phyloP scores from a whole-genome alignment of 1,284 basidiomycete genomes.

The Apiotrichum domesticum region DNA sequence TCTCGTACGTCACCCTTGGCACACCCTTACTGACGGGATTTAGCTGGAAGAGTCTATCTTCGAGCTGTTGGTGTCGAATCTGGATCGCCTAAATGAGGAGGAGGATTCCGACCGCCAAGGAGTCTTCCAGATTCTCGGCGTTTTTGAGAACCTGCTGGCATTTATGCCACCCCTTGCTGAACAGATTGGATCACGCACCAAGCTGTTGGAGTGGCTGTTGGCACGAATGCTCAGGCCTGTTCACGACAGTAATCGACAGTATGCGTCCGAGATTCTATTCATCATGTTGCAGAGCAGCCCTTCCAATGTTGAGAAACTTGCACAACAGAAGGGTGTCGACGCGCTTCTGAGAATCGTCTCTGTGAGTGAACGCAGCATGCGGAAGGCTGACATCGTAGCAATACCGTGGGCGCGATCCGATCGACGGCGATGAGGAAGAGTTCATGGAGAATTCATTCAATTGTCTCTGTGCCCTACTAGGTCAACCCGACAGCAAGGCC shows the following conservation, averaged over 20 bases:
- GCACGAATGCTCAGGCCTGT: slow-evolving; percentile 63
- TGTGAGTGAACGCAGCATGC: slow-evolving; percentile 51
- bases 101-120: slow-evolving; percentile 79
- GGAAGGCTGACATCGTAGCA: slow-evolving; percentile 51
- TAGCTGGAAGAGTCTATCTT: slow-evolving; percentile 70
- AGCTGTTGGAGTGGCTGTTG: slow-evolving; percentile 71
- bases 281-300: slow-evolving; percentile 74
- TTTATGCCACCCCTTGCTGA: slow-evolving; percentile 71
- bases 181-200: slow-evolving; percentile 65
- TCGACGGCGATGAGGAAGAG: slow-evolving; percentile 81
- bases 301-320: slow-evolving; percentile 60
- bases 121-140: slow-evolving; percentile 83
- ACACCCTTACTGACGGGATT: not conserved
- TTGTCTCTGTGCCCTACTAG: slow-evolving; percentile 72
- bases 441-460: slow-evolving; percentile 98
- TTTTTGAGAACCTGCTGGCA: slow-evolving; percentile 87
- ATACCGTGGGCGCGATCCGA: slow-evolving; percentile 76
- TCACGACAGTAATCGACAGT: slow-evolving; percentile 79
- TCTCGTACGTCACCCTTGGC: slow-evolving; percentile 54
- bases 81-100: slow-evolving; percentile 69
- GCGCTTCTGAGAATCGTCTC: slow-evolving; percentile 68
- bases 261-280: slow-evolving; percentile 79
- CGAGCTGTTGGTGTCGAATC: slow-evolving; percentile 84
- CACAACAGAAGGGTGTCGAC: slow-evolving; percentile 72
- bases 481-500: slow-evolving; percentile 68